phyloP scores from a whole-genome alignment of 139 green algal species.

The Chlorella sp. region DNA sequence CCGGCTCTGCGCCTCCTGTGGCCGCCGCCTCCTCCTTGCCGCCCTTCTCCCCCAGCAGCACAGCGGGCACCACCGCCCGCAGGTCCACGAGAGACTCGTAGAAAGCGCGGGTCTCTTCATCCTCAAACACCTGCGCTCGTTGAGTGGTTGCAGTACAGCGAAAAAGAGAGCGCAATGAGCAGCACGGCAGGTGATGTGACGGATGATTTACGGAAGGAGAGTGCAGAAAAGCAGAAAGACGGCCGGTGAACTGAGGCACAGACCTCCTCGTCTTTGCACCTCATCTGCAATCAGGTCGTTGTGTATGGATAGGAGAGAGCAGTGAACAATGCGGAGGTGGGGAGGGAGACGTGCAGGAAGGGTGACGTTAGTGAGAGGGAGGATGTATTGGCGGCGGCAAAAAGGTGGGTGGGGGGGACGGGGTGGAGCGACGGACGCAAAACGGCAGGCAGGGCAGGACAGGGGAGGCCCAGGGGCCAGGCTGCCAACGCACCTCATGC shows the following conservation, averaged over 20 bases:
- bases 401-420: too few species aligned
- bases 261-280: too few species aligned
- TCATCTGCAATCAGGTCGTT: too few species aligned
- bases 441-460: neutral
- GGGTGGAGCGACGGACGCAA: neutral
- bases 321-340: neutral
- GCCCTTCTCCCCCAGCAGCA: constrained; percentile 74
- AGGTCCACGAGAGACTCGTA: constrained; percentile 91
- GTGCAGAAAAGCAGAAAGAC: too few species aligned
- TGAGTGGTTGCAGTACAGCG: too few species aligned
- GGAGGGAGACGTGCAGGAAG: neutral
- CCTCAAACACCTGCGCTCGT: constrained; percentile 75
- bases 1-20: neutral
- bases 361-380: neutral
- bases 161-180: too few species aligned
- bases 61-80: constrained; percentile 75
- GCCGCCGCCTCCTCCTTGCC: constrained; percentile 21
- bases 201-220: too few species aligned
- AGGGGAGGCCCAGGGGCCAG: neutral
- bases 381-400: neutral
- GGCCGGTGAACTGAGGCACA: too few species aligned
- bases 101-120: constrained; percentile 85
- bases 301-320: too few species aligned
- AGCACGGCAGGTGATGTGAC: too few species aligned
- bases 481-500: too few species aligned